A percentile compares a stretch with the other conserved stretches of the same genome.
Conservation (phyloP, 352 stramenopile species). For the Phytophthora quininea region DNA sequence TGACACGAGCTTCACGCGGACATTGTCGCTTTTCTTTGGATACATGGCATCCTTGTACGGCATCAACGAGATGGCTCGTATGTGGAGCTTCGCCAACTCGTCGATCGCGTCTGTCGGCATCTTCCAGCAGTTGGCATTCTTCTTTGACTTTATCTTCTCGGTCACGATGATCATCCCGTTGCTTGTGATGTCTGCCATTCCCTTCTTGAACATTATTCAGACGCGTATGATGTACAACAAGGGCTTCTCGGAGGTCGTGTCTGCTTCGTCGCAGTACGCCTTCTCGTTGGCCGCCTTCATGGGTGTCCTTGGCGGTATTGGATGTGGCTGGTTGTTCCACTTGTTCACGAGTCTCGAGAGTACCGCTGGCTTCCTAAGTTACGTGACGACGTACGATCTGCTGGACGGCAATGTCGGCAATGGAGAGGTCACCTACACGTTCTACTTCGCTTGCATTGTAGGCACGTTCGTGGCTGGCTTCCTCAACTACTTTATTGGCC, state of each 20-base stretch:
- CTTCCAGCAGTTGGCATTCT: constrained; percentile 84
- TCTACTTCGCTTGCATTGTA: constrained; percentile 60
- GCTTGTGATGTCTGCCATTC: constrained; percentile 81
- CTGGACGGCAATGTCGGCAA: constrained; percentile 63
- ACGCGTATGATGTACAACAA: constrained; percentile 93
- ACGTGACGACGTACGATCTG: constrained; percentile 79
- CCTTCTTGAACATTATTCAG: constrained; percentile 89
- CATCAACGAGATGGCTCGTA: constrained; percentile 86
- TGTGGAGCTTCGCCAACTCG: constrained; percentile 80
- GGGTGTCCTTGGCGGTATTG: constrained; percentile 67
- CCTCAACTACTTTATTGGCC: constrained; percentile 76
- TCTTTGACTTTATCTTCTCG: constrained; percentile 88
- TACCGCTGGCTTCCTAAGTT: constrained; percentile 78
- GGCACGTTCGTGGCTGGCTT: constrained; percentile 59
- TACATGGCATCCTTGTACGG: constrained; percentile 80
- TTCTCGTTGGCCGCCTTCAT: constrained; percentile 85
- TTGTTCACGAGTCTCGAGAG: constrained; percentile 78
- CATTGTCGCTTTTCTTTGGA: constrained; percentile 79
- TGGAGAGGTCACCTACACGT: constrained; percentile 72
- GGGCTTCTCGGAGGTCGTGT: constrained; percentile 86
- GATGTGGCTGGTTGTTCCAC: constrained; percentile 83
- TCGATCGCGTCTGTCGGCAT: constrained; percentile 67
- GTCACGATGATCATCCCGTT: constrained; percentile 76
- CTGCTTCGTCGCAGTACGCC: constrained; percentile 85
- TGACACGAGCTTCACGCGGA: constrained; percentile 36